A percentile compares a stretch with the other conserved stretches of the same genome.
Evolutionary conservation across 2,329 filamentous ascomycete genomes (phyloP).

Genomic region (Fusarium longipes): DNA sequence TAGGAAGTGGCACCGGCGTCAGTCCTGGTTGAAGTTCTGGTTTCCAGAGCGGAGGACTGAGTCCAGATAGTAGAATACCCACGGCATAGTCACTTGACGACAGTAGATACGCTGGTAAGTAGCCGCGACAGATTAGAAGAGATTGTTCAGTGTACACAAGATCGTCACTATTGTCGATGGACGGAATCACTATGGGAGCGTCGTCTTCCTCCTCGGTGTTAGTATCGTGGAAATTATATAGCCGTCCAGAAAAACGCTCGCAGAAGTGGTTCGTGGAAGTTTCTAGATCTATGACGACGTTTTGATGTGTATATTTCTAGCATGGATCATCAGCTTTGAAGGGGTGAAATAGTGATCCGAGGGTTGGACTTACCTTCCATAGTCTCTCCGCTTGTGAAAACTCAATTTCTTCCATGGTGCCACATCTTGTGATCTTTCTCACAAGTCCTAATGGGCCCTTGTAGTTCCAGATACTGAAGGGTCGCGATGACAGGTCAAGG

Average conservation of each 20-base stretch:
- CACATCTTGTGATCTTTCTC: not conserved
- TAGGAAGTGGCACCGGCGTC: not conserved
- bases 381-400: accelerated
- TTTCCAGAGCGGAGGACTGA: not conserved
- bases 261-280: not conserved
- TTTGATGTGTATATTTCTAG: not conserved
- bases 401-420: not conserved
- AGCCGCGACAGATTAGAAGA: not conserved
- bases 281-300: not conserved
- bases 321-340: not conserved
- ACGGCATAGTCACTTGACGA: not conserved
- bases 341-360: not conserved
- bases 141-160: accelerated
- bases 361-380: not conserved
- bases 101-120: not conserved
- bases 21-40: accelerated
- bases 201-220: not conserved
- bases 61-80: not conserved
- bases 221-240: not conserved
- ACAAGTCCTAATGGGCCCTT: not conserved
- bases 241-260: not conserved
- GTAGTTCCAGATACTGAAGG: not conserved
- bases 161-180: not conserved
- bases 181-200: not conserved
- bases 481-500: not conserved